A percentile compares a stretch with the other conserved stretches of the same genome.
Evolutionary conservation across 2,329 filamentous ascomycete genomes (phyloP).

Genomic region (Huntiella decipiens): DNA sequence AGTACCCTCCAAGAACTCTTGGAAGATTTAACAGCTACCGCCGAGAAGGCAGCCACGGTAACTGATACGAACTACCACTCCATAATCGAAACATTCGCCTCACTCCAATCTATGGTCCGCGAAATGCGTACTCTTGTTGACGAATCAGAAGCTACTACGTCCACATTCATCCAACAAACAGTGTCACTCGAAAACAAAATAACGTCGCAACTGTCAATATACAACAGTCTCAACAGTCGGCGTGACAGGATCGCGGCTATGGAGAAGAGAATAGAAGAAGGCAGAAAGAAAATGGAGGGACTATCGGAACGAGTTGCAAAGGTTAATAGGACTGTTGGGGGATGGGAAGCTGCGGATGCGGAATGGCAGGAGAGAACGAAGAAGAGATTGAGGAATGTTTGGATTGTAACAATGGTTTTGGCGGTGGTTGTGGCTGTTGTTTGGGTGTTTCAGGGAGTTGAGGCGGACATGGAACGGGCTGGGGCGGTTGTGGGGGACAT

Average conservation of each 20-base stretch:
- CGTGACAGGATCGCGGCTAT: conserved; percentile 42
- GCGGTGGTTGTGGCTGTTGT: conserved; percentile 29
- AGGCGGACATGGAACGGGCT: background rate
- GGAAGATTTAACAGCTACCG: conserved; percentile 32
- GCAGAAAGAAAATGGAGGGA: conserved; percentile 37
- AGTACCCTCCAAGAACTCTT: conserved; percentile 11
- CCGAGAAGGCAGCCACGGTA: conserved; percentile 40
- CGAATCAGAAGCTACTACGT: conserved; percentile 37
- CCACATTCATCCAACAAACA: conserved; percentile 40
- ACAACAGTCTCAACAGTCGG: conserved; percentile 46
- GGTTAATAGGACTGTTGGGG: conserved; percentile 44
- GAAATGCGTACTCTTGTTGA: conserved; percentile 48
- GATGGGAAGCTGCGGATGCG: conserved; percentile 46
- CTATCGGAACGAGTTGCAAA: conserved; percentile 45
- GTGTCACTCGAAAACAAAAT: conserved; percentile 41
- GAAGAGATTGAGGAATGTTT: conserved; percentile 40
- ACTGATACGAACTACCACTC: conserved; percentile 60
- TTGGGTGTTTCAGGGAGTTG: conserved; percentile 14
- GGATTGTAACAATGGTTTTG: conserved; percentile 35
- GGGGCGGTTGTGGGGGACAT: conserved; percentile 1
- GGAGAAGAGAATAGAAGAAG: conserved; percentile 39
- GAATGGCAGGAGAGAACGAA: conserved; percentile 52
- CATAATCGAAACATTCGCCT: conserved; percentile 47
- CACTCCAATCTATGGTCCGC: conserved; percentile 43
- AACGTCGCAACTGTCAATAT: conserved; percentile 31